These are phyloP conservation scores for Lentinula lateritia DNA, from an alignment of 768 basidiomycete genomes.

Conservation along the genomic window DNA sequence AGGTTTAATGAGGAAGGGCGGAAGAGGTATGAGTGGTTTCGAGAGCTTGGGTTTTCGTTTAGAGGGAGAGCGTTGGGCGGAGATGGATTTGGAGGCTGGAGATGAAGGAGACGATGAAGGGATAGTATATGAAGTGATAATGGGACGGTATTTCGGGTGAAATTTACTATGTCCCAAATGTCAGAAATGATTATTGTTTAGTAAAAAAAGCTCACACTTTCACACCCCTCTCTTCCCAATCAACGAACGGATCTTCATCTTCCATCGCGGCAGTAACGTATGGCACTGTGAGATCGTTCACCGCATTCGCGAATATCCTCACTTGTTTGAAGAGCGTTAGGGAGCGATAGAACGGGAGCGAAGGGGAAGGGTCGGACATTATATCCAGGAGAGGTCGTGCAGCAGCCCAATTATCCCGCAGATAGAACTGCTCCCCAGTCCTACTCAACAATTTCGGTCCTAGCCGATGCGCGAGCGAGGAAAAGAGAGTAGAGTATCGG, in stretches of 20 bases:
- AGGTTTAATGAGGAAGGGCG: background rate
- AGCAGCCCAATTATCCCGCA: slow-evolving; percentile 25
- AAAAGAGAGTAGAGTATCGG: slow-evolving; percentile 37
- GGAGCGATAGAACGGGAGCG: slow-evolving; percentile 71
- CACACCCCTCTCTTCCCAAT: slow-evolving; percentile 61
- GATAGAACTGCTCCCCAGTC: slow-evolving; percentile 54
- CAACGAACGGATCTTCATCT: slow-evolving; percentile 57
- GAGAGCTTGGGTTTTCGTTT: background rate
- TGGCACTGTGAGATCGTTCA: slow-evolving; percentile 78
- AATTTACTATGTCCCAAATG: no score
- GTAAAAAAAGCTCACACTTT: slow-evolving; percentile 23
- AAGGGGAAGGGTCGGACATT: slow-evolving; percentile 66
- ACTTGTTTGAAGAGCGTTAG: slow-evolving; percentile 62
- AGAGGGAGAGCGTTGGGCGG: background rate
- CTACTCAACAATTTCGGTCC: slow-evolving; percentile 51
- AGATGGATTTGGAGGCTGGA: background rate
- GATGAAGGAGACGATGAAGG: no score
- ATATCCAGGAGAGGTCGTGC: slow-evolving; percentile 42
- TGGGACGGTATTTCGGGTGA: no score
- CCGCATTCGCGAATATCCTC: slow-evolving; percentile 80
- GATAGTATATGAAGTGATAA: background rate
- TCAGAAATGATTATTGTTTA: slow-evolving; percentile 2
- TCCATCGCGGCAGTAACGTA: slow-evolving; percentile 78
- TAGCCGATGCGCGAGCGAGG: slow-evolving; percentile 30
- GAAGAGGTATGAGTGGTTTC: background rate